Percentiles rank a stretch among this genome's conserved stretches.
phyloP scores from a whole-genome alignment of 176 grass and related monocot genomes.

The Oryza glumipatula region DNA sequence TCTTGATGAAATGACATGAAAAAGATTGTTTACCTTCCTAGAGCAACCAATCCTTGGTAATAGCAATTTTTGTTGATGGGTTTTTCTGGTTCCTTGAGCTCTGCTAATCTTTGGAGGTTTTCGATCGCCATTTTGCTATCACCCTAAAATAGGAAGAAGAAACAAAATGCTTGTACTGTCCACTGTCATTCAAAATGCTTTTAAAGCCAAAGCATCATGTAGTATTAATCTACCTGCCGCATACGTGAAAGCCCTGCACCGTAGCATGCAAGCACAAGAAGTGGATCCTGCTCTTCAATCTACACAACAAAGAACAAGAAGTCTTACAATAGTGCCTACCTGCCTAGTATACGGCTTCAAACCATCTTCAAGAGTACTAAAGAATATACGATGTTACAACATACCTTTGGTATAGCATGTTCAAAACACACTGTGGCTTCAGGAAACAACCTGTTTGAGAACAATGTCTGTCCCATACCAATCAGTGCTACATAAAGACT shows the following conservation, averaged over 20 bases:
- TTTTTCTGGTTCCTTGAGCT: conserved; percentile 78
- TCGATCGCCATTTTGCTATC: conserved; percentile 64
- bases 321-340: conserved; percentile 7
- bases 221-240: conserved; percentile 56
- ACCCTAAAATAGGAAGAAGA: conserved; percentile 64
- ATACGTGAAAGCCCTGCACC: conserved; percentile 59
- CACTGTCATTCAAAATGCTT: conserved; percentile 14
- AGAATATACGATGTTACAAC: conserved; percentile 32
- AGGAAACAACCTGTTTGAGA: conserved; percentile 56
- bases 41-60: conserved; percentile 52
- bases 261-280: conserved; percentile 80
- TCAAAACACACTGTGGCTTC: conserved; percentile 78
- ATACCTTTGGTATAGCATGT: conserved; percentile 75
- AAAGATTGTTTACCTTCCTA: conserved; percentile 67
- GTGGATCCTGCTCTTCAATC: conserved; percentile 77
- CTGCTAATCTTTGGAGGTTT: conserved; percentile 69
- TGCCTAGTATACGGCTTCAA: conserved; percentile 12
- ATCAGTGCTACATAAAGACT: conserved; percentile 65
- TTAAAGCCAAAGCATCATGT: not conserved
- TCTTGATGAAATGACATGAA: conserved; percentile 13
- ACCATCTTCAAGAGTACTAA: conserved; percentile 28
- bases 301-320: conserved; percentile 40
- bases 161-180: not conserved
- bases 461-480: conserved; percentile 68
- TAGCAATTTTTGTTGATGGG: conserved; percentile 65